A percentile compares a stretch with the other conserved stretches of the same genome.
Evolutionary conservation across 805 yeast genomes (phyloP).

Genomic region (Scheffersomyces lignosus): DNA sequence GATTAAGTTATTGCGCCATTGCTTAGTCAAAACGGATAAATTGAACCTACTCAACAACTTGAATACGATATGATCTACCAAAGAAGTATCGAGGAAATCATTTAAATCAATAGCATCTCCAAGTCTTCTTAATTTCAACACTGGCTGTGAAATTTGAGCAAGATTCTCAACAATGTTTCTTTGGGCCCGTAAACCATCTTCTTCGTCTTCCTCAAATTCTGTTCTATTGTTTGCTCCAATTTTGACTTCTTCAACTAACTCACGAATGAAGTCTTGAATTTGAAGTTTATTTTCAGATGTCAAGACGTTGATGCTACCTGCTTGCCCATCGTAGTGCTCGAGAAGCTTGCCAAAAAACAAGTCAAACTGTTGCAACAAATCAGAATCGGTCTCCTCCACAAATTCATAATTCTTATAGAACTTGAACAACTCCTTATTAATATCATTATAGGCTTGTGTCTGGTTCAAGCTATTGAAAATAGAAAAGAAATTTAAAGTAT

Average conservation of each 20-base stretch:
- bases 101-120: slow-evolving; percentile 24
- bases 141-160: slow-evolving; percentile 12
- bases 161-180: slow-evolving; percentile 12
- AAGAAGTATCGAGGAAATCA: not conserved
- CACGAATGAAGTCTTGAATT: slow-evolving; percentile 25
- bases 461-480: slow-evolving; percentile 25
- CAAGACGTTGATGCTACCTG: slow-evolving; percentile 10
- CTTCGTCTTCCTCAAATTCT: slow-evolving; percentile 9
- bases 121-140: slow-evolving; percentile 25
- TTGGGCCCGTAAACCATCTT: slow-evolving; percentile 15
- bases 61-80: slow-evolving; percentile 15
- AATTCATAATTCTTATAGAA: slow-evolving; percentile 17
- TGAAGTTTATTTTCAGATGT: slow-evolving; percentile 22
- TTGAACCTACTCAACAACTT: slow-evolving; percentile 23
- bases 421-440: slow-evolving; percentile 22
- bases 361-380: slow-evolving; percentile 11
- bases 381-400: slow-evolving; percentile 1
- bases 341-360: slow-evolving; percentile 12
- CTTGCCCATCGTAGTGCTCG: slow-evolving; percentile 6
- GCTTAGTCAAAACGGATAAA: slow-evolving; percentile 15
- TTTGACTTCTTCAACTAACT: slow-evolving; percentile 18
- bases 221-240: slow-evolving; percentile 9
- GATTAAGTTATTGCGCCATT: slow-evolving; percentile 22
- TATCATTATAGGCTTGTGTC: slow-evolving; percentile 25
- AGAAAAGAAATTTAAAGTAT: slow-evolving; percentile 18